phyloP scores from a whole-genome alignment of 176 grass and related monocot species.

The Avena eriantha region DNA sequence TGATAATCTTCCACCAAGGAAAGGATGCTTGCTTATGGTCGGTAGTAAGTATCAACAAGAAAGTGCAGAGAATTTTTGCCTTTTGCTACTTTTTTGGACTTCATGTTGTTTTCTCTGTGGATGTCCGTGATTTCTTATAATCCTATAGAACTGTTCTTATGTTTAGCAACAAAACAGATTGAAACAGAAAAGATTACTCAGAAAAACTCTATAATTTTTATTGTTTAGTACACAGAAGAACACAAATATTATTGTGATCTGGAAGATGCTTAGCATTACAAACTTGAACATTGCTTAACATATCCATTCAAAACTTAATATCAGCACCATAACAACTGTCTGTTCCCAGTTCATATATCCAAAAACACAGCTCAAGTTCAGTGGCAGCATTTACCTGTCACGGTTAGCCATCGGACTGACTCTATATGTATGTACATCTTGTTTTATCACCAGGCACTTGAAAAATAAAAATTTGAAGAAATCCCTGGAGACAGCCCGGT shows the following conservation, averaged over 20 bases:
- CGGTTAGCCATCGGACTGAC: neutral
- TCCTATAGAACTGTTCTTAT: neutral
- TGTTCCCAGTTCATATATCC: slow-evolving; percentile 4
- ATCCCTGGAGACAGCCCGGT: slow-evolving; percentile 49
- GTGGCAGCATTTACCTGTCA: neutral
- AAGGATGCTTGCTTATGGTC: too few relatives aligned
- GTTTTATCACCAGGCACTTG: slow-evolving; percentile 70
- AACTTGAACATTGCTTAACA: neutral
- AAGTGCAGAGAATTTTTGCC: neutral
- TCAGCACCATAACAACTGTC: neutral
- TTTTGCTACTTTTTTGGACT: neutral
- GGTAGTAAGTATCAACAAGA: too few relatives aligned
- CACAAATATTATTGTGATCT: neutral
- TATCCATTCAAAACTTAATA: slow-evolving; percentile 13
- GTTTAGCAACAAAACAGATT: neutral
- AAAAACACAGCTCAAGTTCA: neutral
- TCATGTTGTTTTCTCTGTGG: neutral
- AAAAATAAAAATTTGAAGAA: slow-evolving; percentile 97
- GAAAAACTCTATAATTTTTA: neutral
- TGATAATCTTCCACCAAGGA: too few relatives aligned
- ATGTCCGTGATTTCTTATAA: neutral
- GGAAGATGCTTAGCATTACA: neutral
- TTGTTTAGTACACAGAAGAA: neutral
- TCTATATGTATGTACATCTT: neutral
- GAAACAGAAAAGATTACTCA: neutral